phyloP scores from a whole-genome alignment of 495 filamentous ascomycete species.

The Xylaria grammica region DNA sequence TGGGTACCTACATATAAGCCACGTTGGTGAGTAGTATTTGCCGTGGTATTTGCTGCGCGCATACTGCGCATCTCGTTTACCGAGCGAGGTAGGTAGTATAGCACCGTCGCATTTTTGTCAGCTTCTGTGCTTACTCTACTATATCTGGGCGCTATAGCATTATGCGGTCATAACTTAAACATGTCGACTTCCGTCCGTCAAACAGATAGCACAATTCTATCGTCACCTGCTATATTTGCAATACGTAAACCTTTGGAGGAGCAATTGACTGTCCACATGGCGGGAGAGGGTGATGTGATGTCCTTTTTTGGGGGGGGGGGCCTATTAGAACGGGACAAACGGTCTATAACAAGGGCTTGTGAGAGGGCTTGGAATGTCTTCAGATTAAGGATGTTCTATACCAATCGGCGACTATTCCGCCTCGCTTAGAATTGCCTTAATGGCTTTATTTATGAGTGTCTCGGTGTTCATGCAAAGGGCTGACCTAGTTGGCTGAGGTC shows the following conservation, averaged over 20 bases:
- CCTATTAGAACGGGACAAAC: too few relatives aligned
- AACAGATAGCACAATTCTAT: background rate
- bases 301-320: too few relatives aligned
- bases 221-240: background rate
- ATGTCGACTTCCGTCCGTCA: background rate
- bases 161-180: background rate
- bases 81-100: background rate
- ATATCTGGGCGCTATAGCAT: background rate
- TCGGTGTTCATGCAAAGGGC: too few relatives aligned
- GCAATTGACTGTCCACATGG: too few relatives aligned
- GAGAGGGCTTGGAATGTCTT: too few relatives aligned
- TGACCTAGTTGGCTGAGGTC: too few relatives aligned
- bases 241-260: background rate
- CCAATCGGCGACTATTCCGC: too few relatives aligned
- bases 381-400: too few relatives aligned
- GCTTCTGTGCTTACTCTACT: constrained; percentile 5
- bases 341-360: too few relatives aligned
- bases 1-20: background rate
- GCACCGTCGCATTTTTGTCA: background rate
- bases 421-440: too few relatives aligned
- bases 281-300: too few relatives aligned
- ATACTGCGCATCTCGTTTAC: background rate
- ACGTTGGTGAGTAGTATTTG: background rate
- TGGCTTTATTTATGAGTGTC: too few relatives aligned
- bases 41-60: background rate